Conservation (phyloP, 768 basidiomycete species). For the Agaricus sinodeliciosus region DNA sequence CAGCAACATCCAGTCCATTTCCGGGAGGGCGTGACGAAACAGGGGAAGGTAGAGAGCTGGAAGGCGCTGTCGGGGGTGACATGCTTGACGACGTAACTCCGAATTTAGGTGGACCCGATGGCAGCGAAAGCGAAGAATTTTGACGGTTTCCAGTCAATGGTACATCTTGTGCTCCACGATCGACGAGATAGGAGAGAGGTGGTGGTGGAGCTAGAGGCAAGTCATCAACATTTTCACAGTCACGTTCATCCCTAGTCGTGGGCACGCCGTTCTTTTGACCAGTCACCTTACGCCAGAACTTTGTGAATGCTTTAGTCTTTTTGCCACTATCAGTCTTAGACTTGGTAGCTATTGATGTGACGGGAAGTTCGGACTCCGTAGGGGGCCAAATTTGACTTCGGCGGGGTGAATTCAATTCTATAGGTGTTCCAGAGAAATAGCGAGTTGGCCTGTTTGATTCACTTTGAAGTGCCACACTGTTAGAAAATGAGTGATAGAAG, state of each 20-base stretch:
- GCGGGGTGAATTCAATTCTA: conserved; percentile 34
- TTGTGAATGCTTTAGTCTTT: conserved; percentile 71
- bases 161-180: conserved; percentile 46
- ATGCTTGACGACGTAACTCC: conserved; percentile 51
- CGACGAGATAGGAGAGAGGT: conserved; percentile 82
- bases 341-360: conserved; percentile 17
- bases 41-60: conserved; percentile 70
- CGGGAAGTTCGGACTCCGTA: conserved; percentile 24
- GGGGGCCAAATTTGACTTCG: conserved; percentile 50
- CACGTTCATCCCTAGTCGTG: conserved; percentile 24
- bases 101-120: conserved; percentile 51
- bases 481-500: conserved; percentile 7
- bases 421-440: conserved; percentile 22
- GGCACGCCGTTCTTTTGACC: conserved; percentile 34
- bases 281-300: conserved; percentile 77
- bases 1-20: conserved; percentile 30
- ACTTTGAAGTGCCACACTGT: conserved; percentile 71
- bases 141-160: conserved; percentile 40
- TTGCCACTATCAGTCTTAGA: conserved; percentile 51
- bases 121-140: conserved; percentile 64
- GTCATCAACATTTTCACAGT: conserved; percentile 47
- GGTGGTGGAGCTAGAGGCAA: conserved; percentile 85
- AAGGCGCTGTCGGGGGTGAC: conserved; percentile 71
- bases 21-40: conserved; percentile 63
- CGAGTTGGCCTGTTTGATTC: conserved; percentile 37